These are phyloP conservation scores for Bassia scoparia DNA, from an alignment of 148 eudicot genomes.

Conservation along the genomic window DNA sequence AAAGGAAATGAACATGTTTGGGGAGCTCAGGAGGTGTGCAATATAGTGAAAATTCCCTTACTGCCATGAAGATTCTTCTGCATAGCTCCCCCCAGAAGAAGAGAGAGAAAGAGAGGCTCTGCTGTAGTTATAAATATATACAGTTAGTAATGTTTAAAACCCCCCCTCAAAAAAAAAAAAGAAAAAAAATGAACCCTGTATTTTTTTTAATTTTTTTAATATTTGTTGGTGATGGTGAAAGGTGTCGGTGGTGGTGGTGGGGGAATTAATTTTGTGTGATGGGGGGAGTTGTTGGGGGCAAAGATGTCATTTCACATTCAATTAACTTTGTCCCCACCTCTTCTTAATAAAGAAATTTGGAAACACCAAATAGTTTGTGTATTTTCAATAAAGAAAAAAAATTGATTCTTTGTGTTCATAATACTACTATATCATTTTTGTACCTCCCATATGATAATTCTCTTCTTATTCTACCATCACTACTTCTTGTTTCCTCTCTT, in stretches of 20 bases:
- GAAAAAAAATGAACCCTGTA: conserved; percentile 16
- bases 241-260: conserved; percentile 38
- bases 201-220: conserved; percentile 3
- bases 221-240: conserved; percentile 27
- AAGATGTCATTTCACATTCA: conserved; percentile 19
- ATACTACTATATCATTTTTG: conserved; percentile 1
- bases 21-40: conserved; percentile 27
- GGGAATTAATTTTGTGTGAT: conserved; percentile 44
- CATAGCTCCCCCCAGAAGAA: conserved; percentile 22
- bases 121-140: conserved; percentile 29
- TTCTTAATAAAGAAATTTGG: conserved; percentile 27
- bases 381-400: conserved; percentile 25
- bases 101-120: conserved; percentile 10
- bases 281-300: conserved; percentile 29
- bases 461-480: background rate
- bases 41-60: conserved; percentile 7
- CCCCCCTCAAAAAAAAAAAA: background rate
- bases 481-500: background rate
- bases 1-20: conserved; percentile 12
- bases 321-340: conserved; percentile 24
- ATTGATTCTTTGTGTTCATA: conserved; percentile 33
- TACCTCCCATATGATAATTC: background rate
- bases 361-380: conserved; percentile 29
- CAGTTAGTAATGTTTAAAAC: conserved; percentile 23
- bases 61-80: conserved; percentile 21